Evolutionary conservation across 139 green algal genomes (phyloP).

Genomic region (Picochlorum sp.): DNA sequence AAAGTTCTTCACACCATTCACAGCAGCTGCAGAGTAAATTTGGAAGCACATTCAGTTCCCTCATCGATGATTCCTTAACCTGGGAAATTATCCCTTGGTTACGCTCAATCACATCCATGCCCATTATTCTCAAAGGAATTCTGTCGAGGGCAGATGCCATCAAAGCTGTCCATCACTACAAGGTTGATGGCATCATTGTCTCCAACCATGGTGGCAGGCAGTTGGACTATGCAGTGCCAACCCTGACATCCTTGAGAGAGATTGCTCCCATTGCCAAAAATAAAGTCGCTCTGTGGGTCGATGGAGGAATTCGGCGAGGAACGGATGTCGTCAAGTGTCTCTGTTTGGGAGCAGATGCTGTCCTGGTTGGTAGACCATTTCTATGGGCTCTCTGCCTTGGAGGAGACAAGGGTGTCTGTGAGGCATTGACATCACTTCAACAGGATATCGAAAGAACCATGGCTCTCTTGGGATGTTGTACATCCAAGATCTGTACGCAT

Average conservation of each 20-base stretch:
- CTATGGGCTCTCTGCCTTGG: constrained; percentile 78
- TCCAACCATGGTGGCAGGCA: constrained; percentile 75
- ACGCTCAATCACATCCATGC: constrained; percentile 55
- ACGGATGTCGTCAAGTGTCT: constrained; percentile 90
- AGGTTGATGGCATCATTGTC: constrained; percentile 78
- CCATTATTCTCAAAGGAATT: constrained; percentile 82
- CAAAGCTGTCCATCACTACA: constrained; percentile 48
- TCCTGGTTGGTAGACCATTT: constrained; percentile 84
- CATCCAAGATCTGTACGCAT: constrained; percentile 32
- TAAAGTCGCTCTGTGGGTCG: constrained; percentile 71
- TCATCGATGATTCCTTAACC: constrained; percentile 47
- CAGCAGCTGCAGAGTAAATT: constrained; percentile 4
- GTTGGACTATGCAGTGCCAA: constrained; percentile 71
- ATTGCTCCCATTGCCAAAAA: constrained; percentile 57
- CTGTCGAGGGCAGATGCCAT: constrained; percentile 63
- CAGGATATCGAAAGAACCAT: constrained; percentile 56
- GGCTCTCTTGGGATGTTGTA: constrained; percentile 45
- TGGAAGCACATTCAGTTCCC: constrained; percentile 23
- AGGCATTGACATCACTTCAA: constrained; percentile 43
- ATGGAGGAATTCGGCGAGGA: constrained; percentile 77
- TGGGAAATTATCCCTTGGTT: constrained; percentile 77
- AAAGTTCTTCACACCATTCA: neutral
- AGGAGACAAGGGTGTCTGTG: constrained; percentile 55
- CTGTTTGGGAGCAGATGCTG: constrained; percentile 74
- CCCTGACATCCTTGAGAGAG: constrained; percentile 62